These are phyloP conservation scores for Chaetomiaceae sp. DNA, from an alignment of 2,329 filamentous ascomycete genomes.

Conservation along the genomic window DNA sequence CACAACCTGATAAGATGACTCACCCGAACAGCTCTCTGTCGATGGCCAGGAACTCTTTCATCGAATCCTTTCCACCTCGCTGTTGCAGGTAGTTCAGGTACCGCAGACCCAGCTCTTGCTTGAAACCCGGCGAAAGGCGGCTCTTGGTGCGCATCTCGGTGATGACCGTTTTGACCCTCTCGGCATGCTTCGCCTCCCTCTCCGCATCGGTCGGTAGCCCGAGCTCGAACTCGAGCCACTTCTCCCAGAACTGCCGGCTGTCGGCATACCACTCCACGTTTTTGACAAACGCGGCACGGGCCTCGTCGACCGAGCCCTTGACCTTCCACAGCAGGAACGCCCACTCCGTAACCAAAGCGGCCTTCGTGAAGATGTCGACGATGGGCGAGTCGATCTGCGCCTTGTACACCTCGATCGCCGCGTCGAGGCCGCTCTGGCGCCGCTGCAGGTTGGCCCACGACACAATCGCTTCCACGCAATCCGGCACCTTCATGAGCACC, in stretches of 20 bases:
- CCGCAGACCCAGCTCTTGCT: conserved; percentile 67
- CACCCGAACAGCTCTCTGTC: conserved; percentile 85
- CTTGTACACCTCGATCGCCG: conserved; percentile 78
- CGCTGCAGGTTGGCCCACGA: conserved; percentile 83
- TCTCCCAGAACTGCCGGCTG: conserved; percentile 83
- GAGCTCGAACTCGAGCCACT: conserved; percentile 83
- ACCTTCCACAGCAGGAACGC: conserved; percentile 81
- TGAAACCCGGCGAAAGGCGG: conserved; percentile 57
- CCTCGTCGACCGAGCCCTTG: conserved; percentile 73
- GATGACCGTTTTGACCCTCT: conserved; percentile 75
- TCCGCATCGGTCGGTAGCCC: conserved; percentile 66
- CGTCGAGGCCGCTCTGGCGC: conserved; percentile 75
- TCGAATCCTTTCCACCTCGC: conserved; percentile 72
- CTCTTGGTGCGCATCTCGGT: conserved; percentile 69
- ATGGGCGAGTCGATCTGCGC: conserved; percentile 67
- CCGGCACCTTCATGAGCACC: conserved; percentile 68
- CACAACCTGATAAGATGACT: conserved; percentile 26
- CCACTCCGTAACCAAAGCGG: conserved; percentile 82
- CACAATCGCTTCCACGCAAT: conserved; percentile 79
- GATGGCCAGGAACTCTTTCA: conserved; percentile 76
- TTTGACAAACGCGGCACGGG: conserved; percentile 73
- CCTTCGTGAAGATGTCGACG: conserved; percentile 74
- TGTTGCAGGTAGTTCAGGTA: conserved; percentile 85
- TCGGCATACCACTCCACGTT: conserved; percentile 80
- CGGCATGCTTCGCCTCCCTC: conserved; percentile 58